phyloP scores from a whole-genome alignment of 345 rosid species.

The Angophora floribunda region DNA sequence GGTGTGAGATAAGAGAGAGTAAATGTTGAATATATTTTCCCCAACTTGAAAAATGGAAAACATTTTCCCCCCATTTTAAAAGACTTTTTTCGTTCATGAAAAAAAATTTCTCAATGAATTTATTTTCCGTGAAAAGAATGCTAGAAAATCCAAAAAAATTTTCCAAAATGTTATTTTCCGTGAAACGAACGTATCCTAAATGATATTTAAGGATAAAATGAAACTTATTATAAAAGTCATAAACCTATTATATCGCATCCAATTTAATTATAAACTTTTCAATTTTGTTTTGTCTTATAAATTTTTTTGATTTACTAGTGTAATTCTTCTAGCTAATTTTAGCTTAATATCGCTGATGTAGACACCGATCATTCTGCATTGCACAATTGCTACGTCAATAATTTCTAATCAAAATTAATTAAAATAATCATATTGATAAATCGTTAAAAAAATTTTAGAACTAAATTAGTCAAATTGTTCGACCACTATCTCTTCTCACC shows the following conservation, averaged over 20 bases:
- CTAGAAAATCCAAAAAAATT: no score
- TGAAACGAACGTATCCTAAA: no score
- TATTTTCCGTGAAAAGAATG: no score
- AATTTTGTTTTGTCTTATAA: not conserved
- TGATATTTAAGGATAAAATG: not conserved
- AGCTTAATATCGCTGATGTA: fast-evolving
- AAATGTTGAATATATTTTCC: no score
- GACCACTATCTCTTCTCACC: not conserved
- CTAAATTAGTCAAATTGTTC: no score
- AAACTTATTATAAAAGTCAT: not conserved
- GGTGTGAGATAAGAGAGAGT: no score
- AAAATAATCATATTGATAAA: fast-evolving
- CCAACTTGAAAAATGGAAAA: no score
- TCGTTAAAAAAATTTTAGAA: no score
- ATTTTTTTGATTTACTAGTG: not conserved
- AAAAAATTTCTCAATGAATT: no score
- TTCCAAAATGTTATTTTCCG: no score
- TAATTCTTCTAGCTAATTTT: fast-evolving
- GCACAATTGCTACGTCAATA: fast-evolving
- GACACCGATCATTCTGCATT: fast-evolving
- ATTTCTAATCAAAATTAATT: fast-evolving
- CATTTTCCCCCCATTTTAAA: no score
- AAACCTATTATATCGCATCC: fast-evolving
- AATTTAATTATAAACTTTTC: not conserved
- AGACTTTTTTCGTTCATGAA: no score